Conservation (phyloP, 2,329 filamentous ascomycete species). For the Ophiostoma perfectum region DNA sequence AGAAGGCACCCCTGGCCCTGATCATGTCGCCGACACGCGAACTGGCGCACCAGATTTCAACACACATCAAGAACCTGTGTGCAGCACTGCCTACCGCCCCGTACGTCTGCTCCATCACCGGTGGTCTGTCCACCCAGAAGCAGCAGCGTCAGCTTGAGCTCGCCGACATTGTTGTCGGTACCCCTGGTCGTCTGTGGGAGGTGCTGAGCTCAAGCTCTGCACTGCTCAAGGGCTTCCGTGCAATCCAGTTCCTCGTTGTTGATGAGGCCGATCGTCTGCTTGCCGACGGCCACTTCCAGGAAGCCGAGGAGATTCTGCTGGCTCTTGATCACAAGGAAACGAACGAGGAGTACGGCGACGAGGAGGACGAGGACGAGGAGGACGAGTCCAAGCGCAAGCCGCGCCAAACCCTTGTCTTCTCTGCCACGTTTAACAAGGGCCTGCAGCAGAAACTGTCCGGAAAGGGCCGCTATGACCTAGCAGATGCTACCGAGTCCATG, state of each 20-base stretch:
- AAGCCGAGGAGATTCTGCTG: conserved; percentile 80
- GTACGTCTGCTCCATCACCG: conserved; percentile 82
- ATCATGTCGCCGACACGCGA: conserved; percentile 90
- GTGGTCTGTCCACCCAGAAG: conserved; percentile 89
- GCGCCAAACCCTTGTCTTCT: conserved; percentile 91
- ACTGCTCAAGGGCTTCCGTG: conserved; percentile 63
- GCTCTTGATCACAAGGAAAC: conserved; percentile 70
- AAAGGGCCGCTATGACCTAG: conserved; percentile 62
- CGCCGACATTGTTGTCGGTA: conserved; percentile 89
- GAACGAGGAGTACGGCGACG: conserved; percentile 42
- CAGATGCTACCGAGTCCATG: conserved; percentile 75
- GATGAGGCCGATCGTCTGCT: conserved; percentile 92
- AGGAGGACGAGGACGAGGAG: conserved; percentile 38
- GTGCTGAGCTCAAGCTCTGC: conserved; percentile 72
- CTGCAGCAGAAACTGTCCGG: conserved; percentile 86
- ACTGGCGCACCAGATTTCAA: conserved; percentile 82
- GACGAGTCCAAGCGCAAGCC: conserved; percentile 31
- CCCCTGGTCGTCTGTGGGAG: conserved; percentile 91
- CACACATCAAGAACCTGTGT: conserved; percentile 74
- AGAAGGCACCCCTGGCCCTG: conserved; percentile 58
- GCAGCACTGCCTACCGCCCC: conserved; percentile 54
- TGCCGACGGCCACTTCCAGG: conserved; percentile 91
- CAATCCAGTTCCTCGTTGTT: conserved; percentile 76
- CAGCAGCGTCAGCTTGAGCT: conserved; percentile 78
- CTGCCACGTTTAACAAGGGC: conserved; percentile 87